These are phyloP conservation scores for Galeopsis tetrahit DNA, from an alignment of 257 asterid species.

Conservation along the genomic window DNA sequence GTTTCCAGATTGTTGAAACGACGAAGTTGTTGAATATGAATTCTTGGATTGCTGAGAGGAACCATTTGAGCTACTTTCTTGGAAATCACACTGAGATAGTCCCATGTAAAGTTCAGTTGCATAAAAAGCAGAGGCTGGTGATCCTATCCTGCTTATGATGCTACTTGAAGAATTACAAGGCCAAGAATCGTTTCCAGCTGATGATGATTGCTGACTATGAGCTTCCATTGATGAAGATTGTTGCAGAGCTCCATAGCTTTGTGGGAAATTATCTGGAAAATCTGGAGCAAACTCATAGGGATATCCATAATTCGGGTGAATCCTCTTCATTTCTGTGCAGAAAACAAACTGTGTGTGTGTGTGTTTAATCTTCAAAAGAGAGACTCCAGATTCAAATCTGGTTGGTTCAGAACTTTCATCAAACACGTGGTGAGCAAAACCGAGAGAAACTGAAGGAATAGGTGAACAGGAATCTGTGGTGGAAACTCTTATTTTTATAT, in stretches of 20 bases:
- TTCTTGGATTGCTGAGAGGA: constrained; percentile 42
- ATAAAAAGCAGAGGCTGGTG: constrained; percentile 64
- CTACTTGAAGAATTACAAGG: constrained; percentile 42
- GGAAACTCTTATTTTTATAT: constrained; percentile 30
- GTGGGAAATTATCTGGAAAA: constrained; percentile 38
- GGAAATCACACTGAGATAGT: constrained; percentile 49
- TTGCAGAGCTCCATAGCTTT: constrained; percentile 35
- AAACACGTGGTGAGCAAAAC: constrained; percentile 21
- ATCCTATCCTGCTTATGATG: constrained; percentile 64
- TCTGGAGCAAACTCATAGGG: constrained; percentile 40
- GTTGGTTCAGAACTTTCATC: constrained; percentile 31
- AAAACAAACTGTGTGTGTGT: not conserved
- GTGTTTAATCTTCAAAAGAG: constrained; percentile 21
- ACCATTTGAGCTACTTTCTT: constrained; percentile 27
- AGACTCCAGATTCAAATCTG: constrained; percentile 16
- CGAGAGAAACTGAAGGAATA: not conserved
- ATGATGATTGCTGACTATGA: constrained; percentile 42
- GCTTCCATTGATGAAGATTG: constrained; percentile 38
- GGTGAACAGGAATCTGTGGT: constrained; percentile 36
- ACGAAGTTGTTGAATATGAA: constrained; percentile 25
- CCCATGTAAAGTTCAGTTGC: constrained; percentile 70
- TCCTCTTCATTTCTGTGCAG: constrained; percentile 47
- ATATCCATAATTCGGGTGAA: constrained; percentile 43
- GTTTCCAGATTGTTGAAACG: constrained; percentile 34
- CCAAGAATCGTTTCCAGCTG: constrained; percentile 39